Base-by-base conservation (phyloP, 2,329 filamentous ascomycete genomes). In the Hypoxylon sp. region DNA sequence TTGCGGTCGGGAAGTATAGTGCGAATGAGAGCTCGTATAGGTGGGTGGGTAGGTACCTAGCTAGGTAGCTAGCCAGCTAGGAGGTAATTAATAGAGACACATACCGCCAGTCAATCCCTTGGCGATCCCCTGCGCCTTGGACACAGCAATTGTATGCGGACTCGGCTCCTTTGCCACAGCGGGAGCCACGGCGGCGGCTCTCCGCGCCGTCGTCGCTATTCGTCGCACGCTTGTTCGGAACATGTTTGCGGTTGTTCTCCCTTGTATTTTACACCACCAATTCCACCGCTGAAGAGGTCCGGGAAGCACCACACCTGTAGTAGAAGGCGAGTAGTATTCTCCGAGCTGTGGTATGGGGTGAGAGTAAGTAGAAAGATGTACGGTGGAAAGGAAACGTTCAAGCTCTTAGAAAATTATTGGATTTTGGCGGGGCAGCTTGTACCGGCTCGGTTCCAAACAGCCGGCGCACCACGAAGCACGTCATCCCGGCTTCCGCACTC, bases 21-120 rank as follows among this genome's bases (percentile, higher is more conserved):
- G 48, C 17, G 17, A 3, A 26, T 2, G 24, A 19, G 11, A 44
- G 24, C 29, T 17, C 6, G 17, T 17, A 44, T 9, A 44, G 39
- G 39, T 44, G 22, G 17, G 19, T 22, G 3, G 19, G 19, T 22
- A 22, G 19, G 19, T 22, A n/a, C n/a, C 14, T 35, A 35, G 29
- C 5, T 13, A 19, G 14, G 29, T 29, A 51, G 35, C 9, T 37
- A 44, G 35, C 31, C 6, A n/a, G 33, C 3, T 13, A 24, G 56
- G 50, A 61, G 19, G 17, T 13, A 65, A 33, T 10, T 5, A 65
- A 39, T 31, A 39, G 53, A 29, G 8, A 24, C 82, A 24, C 82
- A 69, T 87, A 96, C 94, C 94, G 84, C 92, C 94, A 60, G 93
- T 90, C 73, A 98, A 86, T 51, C 93, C 91, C 78, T 91, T 88